Evolutionary conservation across 2,329 filamentous ascomycete species (phyloP).

Genomic region (Alternaria novae-zelandiae): DNA sequence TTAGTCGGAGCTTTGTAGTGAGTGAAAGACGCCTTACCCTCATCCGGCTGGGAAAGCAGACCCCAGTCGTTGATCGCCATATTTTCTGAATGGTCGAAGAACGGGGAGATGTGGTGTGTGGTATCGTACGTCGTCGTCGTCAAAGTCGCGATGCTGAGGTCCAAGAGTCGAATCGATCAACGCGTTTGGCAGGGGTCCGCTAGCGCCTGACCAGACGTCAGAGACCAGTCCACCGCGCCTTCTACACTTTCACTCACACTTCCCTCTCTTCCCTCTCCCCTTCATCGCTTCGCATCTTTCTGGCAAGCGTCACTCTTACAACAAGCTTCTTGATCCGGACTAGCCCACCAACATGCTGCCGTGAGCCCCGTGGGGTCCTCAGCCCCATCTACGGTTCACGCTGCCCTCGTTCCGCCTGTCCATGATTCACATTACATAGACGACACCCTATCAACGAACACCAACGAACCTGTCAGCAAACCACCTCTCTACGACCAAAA

Average conservation of each 20-base stretch:
- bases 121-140: neutral
- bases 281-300: neutral
- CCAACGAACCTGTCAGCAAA: neutral
- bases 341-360: slow-evolving; percentile 3
- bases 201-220: slow-evolving; percentile 21
- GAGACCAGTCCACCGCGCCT: neutral
- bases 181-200: slow-evolving; percentile 1
- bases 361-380: slow-evolving; percentile 10
- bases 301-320: neutral
- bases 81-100: neutral
- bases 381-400: slow-evolving; percentile 4
- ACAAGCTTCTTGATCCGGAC: neutral
- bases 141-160: slow-evolving; percentile 13
- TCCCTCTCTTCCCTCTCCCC: neutral
- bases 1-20: slow-evolving; percentile 16
- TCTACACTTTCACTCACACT: slow-evolving; percentile 8
- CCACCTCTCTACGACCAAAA: neutral
- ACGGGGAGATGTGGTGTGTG: neutral
- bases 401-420: slow-evolving; percentile 3
- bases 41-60: slow-evolving; percentile 75
- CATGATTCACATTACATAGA: slow-evolving; percentile 9
- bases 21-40: slow-evolving; percentile 50
- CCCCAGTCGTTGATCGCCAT: slow-evolving; percentile 64
- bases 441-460: slow-evolving; percentile 1
- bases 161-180: neutral